Percentiles rank a stretch among this genome's conserved stretches.
Conservation (phyloP, 164 flowering plant species). For the Paratinospora sagittata region DNA sequence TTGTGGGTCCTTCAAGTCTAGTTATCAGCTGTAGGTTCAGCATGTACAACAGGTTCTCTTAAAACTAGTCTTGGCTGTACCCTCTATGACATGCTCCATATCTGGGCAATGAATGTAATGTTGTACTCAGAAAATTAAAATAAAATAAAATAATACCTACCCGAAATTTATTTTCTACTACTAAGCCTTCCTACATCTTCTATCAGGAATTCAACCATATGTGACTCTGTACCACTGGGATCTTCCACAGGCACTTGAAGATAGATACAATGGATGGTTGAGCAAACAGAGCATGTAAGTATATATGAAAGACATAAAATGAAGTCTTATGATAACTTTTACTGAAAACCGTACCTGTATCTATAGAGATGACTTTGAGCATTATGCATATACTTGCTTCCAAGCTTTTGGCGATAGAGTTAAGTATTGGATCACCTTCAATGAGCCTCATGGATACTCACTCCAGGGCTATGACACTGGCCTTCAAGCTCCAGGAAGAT, state of each 20-base stretch:
- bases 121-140: too few relatives aligned
- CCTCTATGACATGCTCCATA: too few relatives aligned
- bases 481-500: conserved; percentile 87
- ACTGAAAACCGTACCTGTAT: not conserved
- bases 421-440: conserved; percentile 88
- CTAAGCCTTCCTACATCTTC: not conserved
- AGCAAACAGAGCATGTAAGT: conserved; percentile 58
- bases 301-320: not conserved
- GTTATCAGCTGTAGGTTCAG: too few relatives aligned
- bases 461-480: conserved; percentile 76
- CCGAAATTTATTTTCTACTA: not conserved
- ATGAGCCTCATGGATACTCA: conserved; percentile 75
- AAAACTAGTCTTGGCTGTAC: too few relatives aligned
- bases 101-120: too few relatives aligned
- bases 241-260: conserved; percentile 86
- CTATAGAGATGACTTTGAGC: conserved; percentile 67
- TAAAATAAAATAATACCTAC: too few relatives aligned
- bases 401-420: conserved; percentile 78
- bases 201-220: conserved; percentile 72
- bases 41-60: too few relatives aligned
- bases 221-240: conserved; percentile 90
- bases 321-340: not conserved
- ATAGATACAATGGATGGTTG: conserved; percentile 73
- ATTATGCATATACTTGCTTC: conserved; percentile 71
- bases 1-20: too few relatives aligned